These are phyloP conservation scores for Ascocoryne sarcoides DNA, from an alignment of 2,329 filamentous ascomycete genomes.

Conservation along the genomic window DNA sequence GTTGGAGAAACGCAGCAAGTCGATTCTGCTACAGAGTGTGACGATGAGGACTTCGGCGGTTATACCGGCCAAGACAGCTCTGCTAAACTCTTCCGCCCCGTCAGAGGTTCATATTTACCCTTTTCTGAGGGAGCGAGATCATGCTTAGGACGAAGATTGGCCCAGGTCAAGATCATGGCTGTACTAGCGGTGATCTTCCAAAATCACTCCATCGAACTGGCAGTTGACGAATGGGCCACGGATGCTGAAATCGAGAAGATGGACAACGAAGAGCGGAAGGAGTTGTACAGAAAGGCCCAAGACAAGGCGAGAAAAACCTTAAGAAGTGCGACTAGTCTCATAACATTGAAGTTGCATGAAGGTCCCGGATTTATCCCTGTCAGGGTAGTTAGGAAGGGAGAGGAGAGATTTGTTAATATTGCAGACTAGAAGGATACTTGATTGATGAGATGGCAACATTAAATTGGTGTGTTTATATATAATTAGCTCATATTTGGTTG, in stretches of 20 bases:
- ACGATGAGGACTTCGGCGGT: conserved; percentile 48
- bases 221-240: conserved; percentile 20
- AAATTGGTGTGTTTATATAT: too few species aligned
- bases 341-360: conserved; percentile 64
- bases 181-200: conserved; percentile 24
- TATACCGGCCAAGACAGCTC: conserved; percentile 49
- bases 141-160: conserved; percentile 30
- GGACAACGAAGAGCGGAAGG: conserved; percentile 14
- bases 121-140: conserved; percentile 32
- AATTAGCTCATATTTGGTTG: too few species aligned
- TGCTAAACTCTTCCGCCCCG: conserved; percentile 22
- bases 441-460: too few species aligned
- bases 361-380: conserved; percentile 47
- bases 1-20: conserved; percentile 19
- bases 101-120: conserved; percentile 26
- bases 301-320: conserved; percentile 36
- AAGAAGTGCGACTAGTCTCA: conserved; percentile 45
- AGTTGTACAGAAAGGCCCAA: conserved; percentile 17
- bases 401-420: conserved; percentile 53
- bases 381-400: conserved; percentile 57
- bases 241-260: conserved; percentile 17
- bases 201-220: conserved; percentile 21
- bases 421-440: conserved; percentile 17
- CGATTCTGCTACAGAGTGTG: conserved; percentile 14
- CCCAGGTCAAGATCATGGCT: conserved; percentile 30